Evolutionary conservation across 805 yeast species (phyloP).

Genomic region (Kuraishia molischiana): DNA sequence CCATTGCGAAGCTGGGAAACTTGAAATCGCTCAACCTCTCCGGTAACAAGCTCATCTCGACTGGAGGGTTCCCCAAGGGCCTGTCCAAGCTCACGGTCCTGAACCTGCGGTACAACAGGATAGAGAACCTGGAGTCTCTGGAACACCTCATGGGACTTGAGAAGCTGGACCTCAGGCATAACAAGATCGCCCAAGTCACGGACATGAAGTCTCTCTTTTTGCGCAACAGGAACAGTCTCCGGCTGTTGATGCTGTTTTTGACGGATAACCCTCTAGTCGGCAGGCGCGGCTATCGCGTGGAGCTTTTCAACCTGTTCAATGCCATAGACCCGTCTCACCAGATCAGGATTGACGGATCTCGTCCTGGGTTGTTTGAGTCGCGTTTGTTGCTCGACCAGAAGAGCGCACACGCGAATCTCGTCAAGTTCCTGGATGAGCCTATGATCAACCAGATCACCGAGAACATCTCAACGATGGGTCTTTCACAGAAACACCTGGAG

Average conservation of each 20-base stretch:
- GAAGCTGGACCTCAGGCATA: slow-evolving; percentile 44
- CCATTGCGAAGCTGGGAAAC: slow-evolving; percentile 36
- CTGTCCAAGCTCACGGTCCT: slow-evolving; percentile 34
- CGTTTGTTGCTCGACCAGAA: slow-evolving; percentile 43
- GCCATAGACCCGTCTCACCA: slow-evolving; percentile 38
- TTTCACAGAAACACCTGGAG: slow-evolving; percentile 12
- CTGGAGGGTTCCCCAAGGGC: slow-evolving; percentile 19
- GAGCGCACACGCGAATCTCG: slow-evolving; percentile 31
- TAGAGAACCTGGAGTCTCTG: slow-evolving; percentile 31
- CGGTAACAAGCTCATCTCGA: slow-evolving; percentile 29
- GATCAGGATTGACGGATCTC: slow-evolving; percentile 46
- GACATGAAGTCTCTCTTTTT: slow-evolving; percentile 30
- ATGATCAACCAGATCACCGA: slow-evolving; percentile 26
- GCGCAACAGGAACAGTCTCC: slow-evolving; percentile 9
- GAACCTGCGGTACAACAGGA: slow-evolving; percentile 39
- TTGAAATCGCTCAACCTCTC: slow-evolving; percentile 45
- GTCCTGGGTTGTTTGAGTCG: slow-evolving; percentile 53
- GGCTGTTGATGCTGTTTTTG: slow-evolving; percentile 17
- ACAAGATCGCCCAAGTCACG: slow-evolving; percentile 26
- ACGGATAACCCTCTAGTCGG: slow-evolving; percentile 28
- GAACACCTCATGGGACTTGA: slow-evolving; percentile 32
- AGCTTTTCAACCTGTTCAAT: slow-evolving; percentile 44
- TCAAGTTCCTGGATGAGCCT: slow-evolving; percentile 26
- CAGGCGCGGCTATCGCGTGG: slow-evolving; percentile 37
- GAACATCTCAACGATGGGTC: slow-evolving; percentile 24